phyloP scores from a whole-genome alignment of 495 filamentous ascomycete genomes.

The Aspergillus kassunensis region DNA sequence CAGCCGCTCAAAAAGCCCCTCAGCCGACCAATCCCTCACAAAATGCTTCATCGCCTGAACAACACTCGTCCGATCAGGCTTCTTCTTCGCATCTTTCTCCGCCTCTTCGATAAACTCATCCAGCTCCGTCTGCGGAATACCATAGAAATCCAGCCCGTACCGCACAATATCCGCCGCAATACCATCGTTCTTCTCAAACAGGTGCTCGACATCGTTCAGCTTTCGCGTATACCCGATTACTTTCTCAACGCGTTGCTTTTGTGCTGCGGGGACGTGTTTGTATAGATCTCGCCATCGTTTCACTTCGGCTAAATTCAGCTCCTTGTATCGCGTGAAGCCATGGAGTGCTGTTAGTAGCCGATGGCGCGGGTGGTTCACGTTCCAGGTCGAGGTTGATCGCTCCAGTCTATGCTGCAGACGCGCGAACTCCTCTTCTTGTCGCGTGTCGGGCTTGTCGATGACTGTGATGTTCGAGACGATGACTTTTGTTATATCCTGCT shows the following conservation, averaged over 20 bases:
- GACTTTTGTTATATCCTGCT: constrained; percentile 9
- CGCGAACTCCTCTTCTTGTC: constrained; percentile 9
- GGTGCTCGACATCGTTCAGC: constrained; percentile 21
- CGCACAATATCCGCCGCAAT: constrained; percentile 18
- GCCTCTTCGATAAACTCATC: constrained; percentile 15
- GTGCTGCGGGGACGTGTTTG: constrained; percentile 17
- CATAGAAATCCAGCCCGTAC: constrained; percentile 19
- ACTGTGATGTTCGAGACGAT: constrained; percentile 15
- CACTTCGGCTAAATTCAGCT: constrained; percentile 15
- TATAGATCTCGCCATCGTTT: constrained; percentile 22
- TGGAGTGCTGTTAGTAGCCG: constrained; percentile 19
- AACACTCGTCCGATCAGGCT: constrained; percentile 27
- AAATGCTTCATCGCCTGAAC: constrained; percentile 44
- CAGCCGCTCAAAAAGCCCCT: constrained; percentile 36
- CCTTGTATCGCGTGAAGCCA: constrained; percentile 18
- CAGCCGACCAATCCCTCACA: constrained; percentile 42
- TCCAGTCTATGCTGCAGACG: constrained; percentile 14
- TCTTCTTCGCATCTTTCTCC: constrained; percentile 9
- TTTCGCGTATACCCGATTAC: constrained; percentile 20
- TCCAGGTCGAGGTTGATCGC: constrained; percentile 16
- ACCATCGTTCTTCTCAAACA: constrained; percentile 16
- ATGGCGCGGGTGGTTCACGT: constrained; percentile 19
- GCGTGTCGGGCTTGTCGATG: not conserved
- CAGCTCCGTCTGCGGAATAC: constrained; percentile 14
- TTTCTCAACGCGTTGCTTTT: constrained; percentile 20